A percentile compares a stretch with the other conserved stretches of the same genome.
Conservation (phyloP, 2,329 filamentous ascomycete genomes). For the Aaosphaeria arxii region DNA sequence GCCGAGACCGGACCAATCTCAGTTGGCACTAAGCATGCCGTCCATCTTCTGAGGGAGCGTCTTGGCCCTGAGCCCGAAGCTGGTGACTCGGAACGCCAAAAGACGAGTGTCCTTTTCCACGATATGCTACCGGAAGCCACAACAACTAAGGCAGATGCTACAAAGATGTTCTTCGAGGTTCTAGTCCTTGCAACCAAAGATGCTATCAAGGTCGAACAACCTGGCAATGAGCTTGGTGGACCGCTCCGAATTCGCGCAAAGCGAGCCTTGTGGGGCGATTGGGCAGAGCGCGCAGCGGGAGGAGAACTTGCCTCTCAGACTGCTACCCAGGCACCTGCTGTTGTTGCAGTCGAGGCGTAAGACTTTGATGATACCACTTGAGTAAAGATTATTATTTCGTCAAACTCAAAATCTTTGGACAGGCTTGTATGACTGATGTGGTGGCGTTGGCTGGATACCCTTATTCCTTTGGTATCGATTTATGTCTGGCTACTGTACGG, state of each 20-base stretch:
- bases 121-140: conserved; percentile 79
- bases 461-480: conserved; percentile 5
- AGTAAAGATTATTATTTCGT: not conserved
- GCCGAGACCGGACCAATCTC: conserved; percentile 84
- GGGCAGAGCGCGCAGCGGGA: conserved; percentile 70
- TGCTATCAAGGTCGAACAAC: conserved; percentile 93
- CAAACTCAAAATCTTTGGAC: not conserved
- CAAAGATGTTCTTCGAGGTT: conserved; percentile 99
- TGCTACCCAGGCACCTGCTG: conserved; percentile 17
- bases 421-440: conserved; percentile 7
- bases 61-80: conserved; percentile 73
- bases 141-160: conserved; percentile 85
- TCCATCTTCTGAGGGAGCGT: conserved; percentile 86
- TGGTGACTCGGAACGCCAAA: conserved; percentile 68
- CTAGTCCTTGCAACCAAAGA: conserved; percentile 96
- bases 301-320: conserved; percentile 41
- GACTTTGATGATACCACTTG: not conserved
- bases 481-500: not conserved
- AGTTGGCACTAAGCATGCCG: conserved; percentile 88
- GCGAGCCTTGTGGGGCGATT: conserved; percentile 92
- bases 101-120: conserved; percentile 80
- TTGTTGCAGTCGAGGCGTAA: conserved; percentile 7
- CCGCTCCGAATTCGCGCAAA: conserved; percentile 84
- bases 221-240: conserved; percentile 67
- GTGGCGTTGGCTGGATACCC: conserved; percentile 34